Evolutionary conservation across 768 basidiomycete genomes (phyloP), one percentile per base, ranked within the genome.

Genomic region (Hemileccinum rubropunctum): DNA sequence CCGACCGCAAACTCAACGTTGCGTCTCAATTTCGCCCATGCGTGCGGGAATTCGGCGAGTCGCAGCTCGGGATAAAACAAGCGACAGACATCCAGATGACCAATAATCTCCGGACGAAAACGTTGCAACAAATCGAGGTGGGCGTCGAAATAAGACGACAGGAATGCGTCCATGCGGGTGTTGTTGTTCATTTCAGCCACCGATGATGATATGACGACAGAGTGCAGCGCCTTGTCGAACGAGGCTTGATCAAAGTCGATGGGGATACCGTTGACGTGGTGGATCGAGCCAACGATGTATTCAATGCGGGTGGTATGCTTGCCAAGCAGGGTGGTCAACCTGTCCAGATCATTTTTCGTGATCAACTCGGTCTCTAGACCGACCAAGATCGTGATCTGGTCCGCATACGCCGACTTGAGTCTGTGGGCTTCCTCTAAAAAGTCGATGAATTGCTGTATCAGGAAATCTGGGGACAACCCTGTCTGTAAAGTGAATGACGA

Each of bases 341-440:
- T 65, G 51, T 78, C 73, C 18, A 92, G 73, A 69, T 95, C 92
- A 15, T 69, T 55, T 4, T 67, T 39, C 10, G 89, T 84, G 67
- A 98, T 93, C 66, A 78, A 84, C 61, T 98, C 97, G 7, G 95
- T 97, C 69, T 99, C 95, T 35, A 95, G 73, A 10, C 97, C 95
- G 51, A 97, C 83, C 42, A 97, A 74, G 33, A 99, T 76, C 14
- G 75, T 73, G 60, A 98, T 91, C 46, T 75, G 66, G n/a, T 72
- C 61, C 4, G 80, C 75, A 61, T 95, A 90, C 3, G 64, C 51
- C 6, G 52, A 49, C 59, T 88, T 88, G 35, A 97, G 79, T 7
- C 84, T 82, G 58, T 86, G 82, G 2, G 95, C 95, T 71, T 93
- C 89, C 17, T 66, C 64, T 15, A 98, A 66, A 68, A 93, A 98